Evolutionary conservation across 2,329 filamentous ascomycete species (phyloP), one percentile per base, ranked within the genome.

Genomic region (Talaromyces sp.): DNA sequence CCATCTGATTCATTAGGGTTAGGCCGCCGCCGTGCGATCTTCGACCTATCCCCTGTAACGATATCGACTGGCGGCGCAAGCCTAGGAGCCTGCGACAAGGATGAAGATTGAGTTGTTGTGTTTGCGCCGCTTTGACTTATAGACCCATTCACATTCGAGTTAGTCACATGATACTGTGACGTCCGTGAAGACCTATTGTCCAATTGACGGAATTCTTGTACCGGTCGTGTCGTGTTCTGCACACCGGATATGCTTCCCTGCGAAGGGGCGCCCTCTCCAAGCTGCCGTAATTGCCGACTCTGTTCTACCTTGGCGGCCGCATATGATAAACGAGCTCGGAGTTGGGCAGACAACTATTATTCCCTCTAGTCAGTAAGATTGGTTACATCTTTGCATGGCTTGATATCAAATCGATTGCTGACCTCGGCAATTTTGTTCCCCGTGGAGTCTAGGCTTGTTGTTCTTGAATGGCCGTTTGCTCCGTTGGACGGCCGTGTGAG

Each of bases 271-370:
- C 78, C 70, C 86, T 95, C 87, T 19, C 87, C 88, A 68, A 90
- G 88, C 27, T 41, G 64, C 49, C 70, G 73, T 59, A 89, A 85
- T 78, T 96, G 90, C 90, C 93, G 95, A 66, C 92, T 92, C 73
- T 96, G 89, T 74, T 92, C 92, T 47, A 97, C 90, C 78, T 97
- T 97, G 74, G 96, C 86, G 86, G 96, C 95, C 69, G 94, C 94
- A 77, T 97, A 97, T 7, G 92, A 92, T 33, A 98, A 84, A 71
- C 92, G 90, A 60, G 92, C 89, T 74, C 89, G 90, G 61, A 98
- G 84, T 73, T 94, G 90, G 63, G 89, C 86, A 47, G 91, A 92
- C 62, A 92, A 81, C 90, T 93, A 75, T 54, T 71, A 58, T 66
- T 31, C 49, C 68, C 25, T 50, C 56, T 33, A 61, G 74, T 70